Conservation (phyloP, 1,284 basidiomycete species). For the Ustilago crameri region DNA sequence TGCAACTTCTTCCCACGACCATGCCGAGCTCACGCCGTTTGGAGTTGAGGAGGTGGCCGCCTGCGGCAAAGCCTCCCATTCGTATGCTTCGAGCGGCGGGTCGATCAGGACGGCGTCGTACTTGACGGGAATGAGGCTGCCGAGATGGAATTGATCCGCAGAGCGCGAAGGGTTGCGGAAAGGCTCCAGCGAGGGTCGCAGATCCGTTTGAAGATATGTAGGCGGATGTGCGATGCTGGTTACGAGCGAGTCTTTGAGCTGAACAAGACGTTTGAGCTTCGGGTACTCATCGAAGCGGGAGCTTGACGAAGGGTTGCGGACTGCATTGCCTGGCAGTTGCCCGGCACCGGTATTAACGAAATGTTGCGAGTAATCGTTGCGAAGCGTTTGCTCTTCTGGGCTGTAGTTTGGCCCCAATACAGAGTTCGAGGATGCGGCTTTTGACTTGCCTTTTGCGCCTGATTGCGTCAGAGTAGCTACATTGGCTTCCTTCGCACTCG, state of each 20-base stretch:
- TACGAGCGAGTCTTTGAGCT: constrained; percentile 58
- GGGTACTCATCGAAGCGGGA: constrained; percentile 85
- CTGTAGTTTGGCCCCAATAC: constrained; percentile 47
- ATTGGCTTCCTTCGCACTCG: not conserved
- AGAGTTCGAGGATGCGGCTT: constrained; percentile 1
- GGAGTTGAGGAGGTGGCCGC: constrained; percentile 10
- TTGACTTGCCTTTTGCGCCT: constrained; percentile 19
- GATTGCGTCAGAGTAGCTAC: not conserved
- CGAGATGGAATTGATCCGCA: constrained; percentile 42
- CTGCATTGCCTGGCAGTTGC: constrained; percentile 58
- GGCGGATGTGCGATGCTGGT: constrained; percentile 49
- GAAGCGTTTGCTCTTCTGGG: constrained; percentile 89
- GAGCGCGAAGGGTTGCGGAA: constrained; percentile 28
- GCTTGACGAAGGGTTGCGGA: constrained; percentile 69
- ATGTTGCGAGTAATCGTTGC: constrained; percentile 90
- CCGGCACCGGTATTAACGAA: constrained; percentile 76
- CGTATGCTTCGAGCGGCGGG: constrained; percentile 76
- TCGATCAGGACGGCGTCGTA: constrained; percentile 95
- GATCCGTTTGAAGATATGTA: constrained; percentile 55
- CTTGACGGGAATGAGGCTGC: constrained; percentile 72
- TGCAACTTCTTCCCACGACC: constrained; percentile 84
- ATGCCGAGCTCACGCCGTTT: constrained; percentile 63
- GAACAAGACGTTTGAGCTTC: constrained; percentile 54
- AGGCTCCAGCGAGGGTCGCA: constrained; percentile 37
- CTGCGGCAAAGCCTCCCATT: constrained; percentile 49